phyloP scores from a whole-genome alignment of 2,329 filamentous ascomycete species.

The Xylariaceae sp. region DNA sequence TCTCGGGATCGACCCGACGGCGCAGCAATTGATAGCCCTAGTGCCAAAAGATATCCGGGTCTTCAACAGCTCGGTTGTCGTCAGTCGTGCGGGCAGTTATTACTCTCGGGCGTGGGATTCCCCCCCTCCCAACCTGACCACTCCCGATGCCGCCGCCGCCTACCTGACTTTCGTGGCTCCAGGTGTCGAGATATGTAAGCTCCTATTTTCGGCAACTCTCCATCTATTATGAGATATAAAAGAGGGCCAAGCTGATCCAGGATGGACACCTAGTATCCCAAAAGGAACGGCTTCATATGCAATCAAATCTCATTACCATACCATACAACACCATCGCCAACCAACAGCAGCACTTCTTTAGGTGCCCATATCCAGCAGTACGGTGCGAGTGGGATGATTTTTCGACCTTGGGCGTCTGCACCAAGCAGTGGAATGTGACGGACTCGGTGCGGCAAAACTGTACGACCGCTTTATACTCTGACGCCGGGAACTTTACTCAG shows the following conservation, averaged over 20 bases:
- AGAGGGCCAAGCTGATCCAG: too few relatives aligned
- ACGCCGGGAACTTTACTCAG: neutral
- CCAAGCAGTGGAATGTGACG: neutral
- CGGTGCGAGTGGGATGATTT: slow-evolving; percentile 1
- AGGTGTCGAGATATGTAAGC: neutral
- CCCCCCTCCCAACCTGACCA: neutral
- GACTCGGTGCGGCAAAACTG: neutral
- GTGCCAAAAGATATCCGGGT: neutral
- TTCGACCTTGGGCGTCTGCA: slow-evolving; percentile 1
- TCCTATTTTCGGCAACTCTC: neutral
- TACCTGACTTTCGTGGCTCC: neutral
- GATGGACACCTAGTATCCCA: too few relatives aligned
- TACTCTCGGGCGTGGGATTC: neutral
- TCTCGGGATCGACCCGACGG: slow-evolving; percentile 2
- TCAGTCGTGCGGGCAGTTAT: neutral
- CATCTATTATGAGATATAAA: neutral
- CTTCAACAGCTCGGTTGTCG: neutral
- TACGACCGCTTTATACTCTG: neutral
- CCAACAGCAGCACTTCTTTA: neutral
- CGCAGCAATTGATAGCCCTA: slow-evolving; percentile 2
- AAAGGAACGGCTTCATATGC: too few relatives aligned
- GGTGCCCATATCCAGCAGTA: neutral
- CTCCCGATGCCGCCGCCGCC: neutral
- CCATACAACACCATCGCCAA: neutral
- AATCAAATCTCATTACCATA: too few relatives aligned